Conservation (phyloP, 306 rosid genomes). For the Fagus crenata region DNA sequence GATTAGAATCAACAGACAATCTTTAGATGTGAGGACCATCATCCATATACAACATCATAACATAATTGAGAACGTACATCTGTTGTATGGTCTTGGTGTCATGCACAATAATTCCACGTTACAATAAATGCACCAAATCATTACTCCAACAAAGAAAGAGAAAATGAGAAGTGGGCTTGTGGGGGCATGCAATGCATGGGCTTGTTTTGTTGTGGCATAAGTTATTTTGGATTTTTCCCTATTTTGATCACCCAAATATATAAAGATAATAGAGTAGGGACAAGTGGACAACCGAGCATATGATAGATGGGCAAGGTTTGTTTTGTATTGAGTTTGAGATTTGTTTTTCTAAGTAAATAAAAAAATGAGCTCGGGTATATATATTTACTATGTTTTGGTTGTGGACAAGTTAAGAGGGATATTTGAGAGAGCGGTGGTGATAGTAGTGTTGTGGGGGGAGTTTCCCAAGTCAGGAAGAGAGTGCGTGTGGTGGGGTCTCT, state of each 20-base stretch:
- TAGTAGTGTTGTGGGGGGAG: constrained; percentile 38
- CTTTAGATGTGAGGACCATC: constrained; percentile 12
- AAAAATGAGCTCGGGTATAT: background rate
- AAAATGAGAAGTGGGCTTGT: constrained; percentile 17
- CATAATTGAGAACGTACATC: background rate
- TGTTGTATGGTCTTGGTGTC: constrained; percentile 22
- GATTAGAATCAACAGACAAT: constrained; percentile 17
- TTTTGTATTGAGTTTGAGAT: constrained; percentile 50
- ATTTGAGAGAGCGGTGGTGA: constrained; percentile 43
- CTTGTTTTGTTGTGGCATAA: constrained; percentile 49
- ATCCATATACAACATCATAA: background rate
- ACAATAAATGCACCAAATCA: constrained; percentile 58
- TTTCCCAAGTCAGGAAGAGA: constrained; percentile 43
- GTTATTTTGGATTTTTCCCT: constrained; percentile 20
- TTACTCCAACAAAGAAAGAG: constrained; percentile 34
- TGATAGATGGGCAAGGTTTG: constrained; percentile 60
- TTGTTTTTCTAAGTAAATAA: constrained; percentile 31
- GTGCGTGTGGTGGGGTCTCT: constrained; percentile 61
- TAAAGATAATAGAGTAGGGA: constrained; percentile 38
- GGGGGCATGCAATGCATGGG: constrained; percentile 48
- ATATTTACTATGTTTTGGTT: constrained; percentile 18
- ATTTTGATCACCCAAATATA: constrained; percentile 21
- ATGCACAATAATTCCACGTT: constrained; percentile 45
- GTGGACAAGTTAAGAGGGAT: constrained; percentile 55
- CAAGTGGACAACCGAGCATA: constrained; percentile 38